A percentile compares a stretch with the other conserved stretches of the same genome.
Evolutionary conservation across 495 filamentous ascomycete genomes (phyloP).

Genomic region (Emericellopsis terricola): DNA sequence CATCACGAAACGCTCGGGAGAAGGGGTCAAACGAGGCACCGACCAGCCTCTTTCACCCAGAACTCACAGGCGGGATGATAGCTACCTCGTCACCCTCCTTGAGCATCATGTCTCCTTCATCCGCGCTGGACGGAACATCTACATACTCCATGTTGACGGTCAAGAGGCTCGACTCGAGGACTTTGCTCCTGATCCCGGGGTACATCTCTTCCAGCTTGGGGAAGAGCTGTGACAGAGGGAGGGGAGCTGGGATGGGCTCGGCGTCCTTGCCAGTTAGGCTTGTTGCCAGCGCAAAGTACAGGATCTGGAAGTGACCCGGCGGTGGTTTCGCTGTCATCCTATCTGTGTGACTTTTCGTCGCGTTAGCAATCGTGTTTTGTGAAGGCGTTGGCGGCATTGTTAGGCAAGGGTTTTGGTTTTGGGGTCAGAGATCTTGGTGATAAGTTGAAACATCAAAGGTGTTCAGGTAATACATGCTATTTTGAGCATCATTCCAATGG

Average conservation of each 20-base stretch:
- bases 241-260: conserved; percentile 56
- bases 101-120: conserved; percentile 32
- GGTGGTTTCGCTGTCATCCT: conserved; percentile 15
- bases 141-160: conserved; percentile 84
- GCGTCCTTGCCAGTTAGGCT: conserved; percentile 52
- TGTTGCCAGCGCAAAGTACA: conserved; percentile 74
- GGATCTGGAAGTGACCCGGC: conserved; percentile 50
- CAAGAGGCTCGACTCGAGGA: conserved; percentile 60
- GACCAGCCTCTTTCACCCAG: too few relatives aligned
- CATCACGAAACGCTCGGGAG: background rate
- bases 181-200: conserved; percentile 54
- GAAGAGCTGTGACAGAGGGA: conserved; percentile 49
- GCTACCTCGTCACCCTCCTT: conserved; percentile 75
- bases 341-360: background rate
- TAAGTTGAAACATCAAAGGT: conserved; percentile 25
- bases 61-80: conserved; percentile 94
- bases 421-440: conserved; percentile 46
- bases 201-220: conserved; percentile 56
- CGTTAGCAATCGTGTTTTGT: background rate
- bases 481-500: conserved; percentile 26
- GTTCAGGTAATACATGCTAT: conserved; percentile 58
- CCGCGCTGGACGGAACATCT: conserved; percentile 36
- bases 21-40: too few relatives aligned
- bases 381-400: background rate
- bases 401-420: conserved; percentile 3